A percentile compares a stretch with the other conserved stretches of the same genome.
These are phyloP conservation scores for Saccharomycopsis javanensis DNA, from an alignment of 805 yeast species.

Conservation along the genomic window DNA sequence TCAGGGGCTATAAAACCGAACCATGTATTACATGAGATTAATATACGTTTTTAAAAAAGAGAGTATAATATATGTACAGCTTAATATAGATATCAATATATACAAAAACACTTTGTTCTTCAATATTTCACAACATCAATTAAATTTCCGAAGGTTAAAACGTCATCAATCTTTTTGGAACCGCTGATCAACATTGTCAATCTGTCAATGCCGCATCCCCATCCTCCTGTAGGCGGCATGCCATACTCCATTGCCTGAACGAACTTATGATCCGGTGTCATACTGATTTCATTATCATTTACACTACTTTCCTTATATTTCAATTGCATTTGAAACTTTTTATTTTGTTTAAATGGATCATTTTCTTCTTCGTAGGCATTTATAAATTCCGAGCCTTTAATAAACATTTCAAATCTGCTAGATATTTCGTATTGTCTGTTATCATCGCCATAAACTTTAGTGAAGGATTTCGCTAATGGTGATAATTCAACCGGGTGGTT, in stretches of 20 bases:
- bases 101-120: background rate
- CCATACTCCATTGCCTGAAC: slow-evolving; percentile 81
- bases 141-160: slow-evolving; percentile 64
- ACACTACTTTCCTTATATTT: slow-evolving; percentile 34
- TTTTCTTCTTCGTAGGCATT: slow-evolving; percentile 98
- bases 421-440: slow-evolving; percentile 36
- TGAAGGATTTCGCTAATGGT: slow-evolving; percentile 71
- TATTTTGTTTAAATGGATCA: slow-evolving; percentile 61
- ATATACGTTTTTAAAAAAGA: background rate
- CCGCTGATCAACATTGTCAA: slow-evolving; percentile 71
- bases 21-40: no score
- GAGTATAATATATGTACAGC: background rate
- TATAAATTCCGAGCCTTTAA: slow-evolving; percentile 69
- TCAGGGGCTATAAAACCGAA: no score
- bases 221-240: slow-evolving; percentile 97
- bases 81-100: no score
- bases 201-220: slow-evolving; percentile 99
- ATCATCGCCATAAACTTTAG: slow-evolving; percentile 24
- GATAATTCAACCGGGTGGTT: slow-evolving; percentile 82
- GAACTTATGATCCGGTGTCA: slow-evolving; percentile 63
- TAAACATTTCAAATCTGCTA: slow-evolving; percentile 74
- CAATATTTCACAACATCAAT: slow-evolving; percentile 60
- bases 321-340: slow-evolving; percentile 56
- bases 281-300: slow-evolving; percentile 44
- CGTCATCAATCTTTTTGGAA: slow-evolving; percentile 59